Base-by-base conservation (phyloP, 192 early-diverging fungal species). In the Cetraspora pellucida region DNA sequence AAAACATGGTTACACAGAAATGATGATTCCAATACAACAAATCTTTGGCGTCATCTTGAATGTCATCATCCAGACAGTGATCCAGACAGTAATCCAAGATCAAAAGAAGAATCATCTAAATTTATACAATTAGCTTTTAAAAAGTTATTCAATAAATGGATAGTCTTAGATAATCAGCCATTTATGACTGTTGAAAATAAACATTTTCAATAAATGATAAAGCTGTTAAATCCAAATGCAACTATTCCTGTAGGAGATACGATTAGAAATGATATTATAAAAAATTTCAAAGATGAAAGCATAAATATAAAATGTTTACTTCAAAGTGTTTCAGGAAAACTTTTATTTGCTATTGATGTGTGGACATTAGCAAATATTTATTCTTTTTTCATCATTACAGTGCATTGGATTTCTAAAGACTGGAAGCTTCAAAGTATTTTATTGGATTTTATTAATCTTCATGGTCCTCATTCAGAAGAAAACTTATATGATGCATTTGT, bases 171-270 rank as follows among this genome's bases (percentile, higher is more conserved):
- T 46, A 27, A 67, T 46, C 45, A 46, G 13, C 64, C 43, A 46
- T 67, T 67, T 46, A 45, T 27, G 19, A 67, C 45, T 19, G 5
- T 3, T 43, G 37, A 67, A 67, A 67, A 46, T 46, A 67, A n/a
- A 23, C 10, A 67, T 67, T 67, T 67, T 67, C n/a, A 23, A 45
- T n/a, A n/a, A n/a, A n/a, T n/a, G n/a, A n/a, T n/a, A n/a, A n/a
- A n/a, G n/a, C n/a, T n/a, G n/a, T n/a, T 67, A 46, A 67, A 67
- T 67, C 11, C 64, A 37, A 27, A 67, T 67, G 43, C 64, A 67
- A 16, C n/a, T 1, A 13, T 67, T 46, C 23, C 23, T 67, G 21
- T 9, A 45, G 64, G 16, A 67, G 64, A 67, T 67, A n/a, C 14
- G 17, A 44, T 45, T 37, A 65, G 37, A 65, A 43, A 44, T 44